Evolutionary conservation across 371 early-diverging fungal species (phyloP), one percentile per base, ranked within the genome.

Genomic region (Haplosporangium sp.): DNA sequence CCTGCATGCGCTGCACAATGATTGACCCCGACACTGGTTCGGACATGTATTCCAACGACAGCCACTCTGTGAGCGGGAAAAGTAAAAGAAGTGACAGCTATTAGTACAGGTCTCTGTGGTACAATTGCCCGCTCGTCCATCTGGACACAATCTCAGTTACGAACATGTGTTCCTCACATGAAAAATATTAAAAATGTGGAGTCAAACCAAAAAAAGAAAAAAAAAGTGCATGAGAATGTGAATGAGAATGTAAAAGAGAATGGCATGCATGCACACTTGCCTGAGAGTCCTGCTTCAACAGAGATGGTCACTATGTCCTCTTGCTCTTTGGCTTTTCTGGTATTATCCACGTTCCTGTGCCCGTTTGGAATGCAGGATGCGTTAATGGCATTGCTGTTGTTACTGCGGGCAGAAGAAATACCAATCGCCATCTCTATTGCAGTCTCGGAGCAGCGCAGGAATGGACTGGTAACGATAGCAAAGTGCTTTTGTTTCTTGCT

Each of bases 1-100:
- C 80, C 50, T 79, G 80, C 63, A 79, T 79, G 41, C 80, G 60
- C 42, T 79, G 80, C n/a, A 79, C 66, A 18, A 79, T 79, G 47
- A 79, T 73, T 7, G 80, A 73, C 12, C 73, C 69, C 0, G 80
- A 73, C 7, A 69, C 73, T 50, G 62, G 73, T n/a, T 59, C 69
- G 29, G 73, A 55, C 5, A 73, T 69, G n/a, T 79, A 73, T n/a
- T 56, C 69, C 1, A 73, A 20, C 6, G 80, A 79, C 2, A 79
- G 66, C 80, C 80, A 79, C 55, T 79, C 80, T 77, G 45, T n/a
- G 38, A 47, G 18, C 0, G 55, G 4, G 16, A 48, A 5, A 64
- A 52, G 40, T 12, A 47, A 37, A 37, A 56, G 0, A 37, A 38
- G 29, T 9, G 40, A 38, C 9, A 21, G 50, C 23, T 6, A 29